Base-by-base conservation (phyloP, 1,139 yeast genomes). In the Kodamaea arcana region DNA sequence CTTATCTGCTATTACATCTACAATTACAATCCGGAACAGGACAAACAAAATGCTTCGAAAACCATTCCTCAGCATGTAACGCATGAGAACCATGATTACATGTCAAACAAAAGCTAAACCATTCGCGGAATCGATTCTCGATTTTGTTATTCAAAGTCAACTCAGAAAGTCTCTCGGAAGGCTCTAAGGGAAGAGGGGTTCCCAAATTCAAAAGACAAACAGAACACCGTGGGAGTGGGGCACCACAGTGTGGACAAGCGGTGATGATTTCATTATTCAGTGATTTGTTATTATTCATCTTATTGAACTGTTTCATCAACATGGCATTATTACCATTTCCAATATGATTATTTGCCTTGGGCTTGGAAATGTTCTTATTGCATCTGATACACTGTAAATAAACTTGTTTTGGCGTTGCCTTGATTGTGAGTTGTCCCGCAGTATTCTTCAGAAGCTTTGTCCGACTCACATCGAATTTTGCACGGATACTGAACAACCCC, bases 31-130 rank as follows among this genome's bases (percentile, higher is more conserved):
- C 95, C 0, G 97, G 96, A 2, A 90, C 95, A 0, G 98, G 97
- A 53, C 98, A 92, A 2, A 85, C 77, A 38, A 75, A 77, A 50
- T 90, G 95, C 54, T 81, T 82, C 14, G 82, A 74, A 53, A 92
- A 92, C 97, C 97, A 92, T 51, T 87, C 95, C 46, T 84, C 88
- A 0, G 97, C 97, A 56, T 92, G 97, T 12, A 83, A 87, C 0
- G 95, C 90, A 61, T 92, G 98, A 72, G 83, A 80, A 1, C 97
- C 96, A 52, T 92, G 97, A 53, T 83, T 86, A 55, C 97, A 92
- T 18, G 82, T 78, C 44, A 92, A 64, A 53, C 98, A 92, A 58
- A 87, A 87, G 45, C 94, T 85, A 46, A 92, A 88, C 95, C 95
- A 80, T 44, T 80, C 78, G 40, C 72, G 59, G 52, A 78, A 74